Conservation (phyloP, 2,329 filamentous ascomycete genomes). For the Colletotrichum nymphaeae region DNA sequence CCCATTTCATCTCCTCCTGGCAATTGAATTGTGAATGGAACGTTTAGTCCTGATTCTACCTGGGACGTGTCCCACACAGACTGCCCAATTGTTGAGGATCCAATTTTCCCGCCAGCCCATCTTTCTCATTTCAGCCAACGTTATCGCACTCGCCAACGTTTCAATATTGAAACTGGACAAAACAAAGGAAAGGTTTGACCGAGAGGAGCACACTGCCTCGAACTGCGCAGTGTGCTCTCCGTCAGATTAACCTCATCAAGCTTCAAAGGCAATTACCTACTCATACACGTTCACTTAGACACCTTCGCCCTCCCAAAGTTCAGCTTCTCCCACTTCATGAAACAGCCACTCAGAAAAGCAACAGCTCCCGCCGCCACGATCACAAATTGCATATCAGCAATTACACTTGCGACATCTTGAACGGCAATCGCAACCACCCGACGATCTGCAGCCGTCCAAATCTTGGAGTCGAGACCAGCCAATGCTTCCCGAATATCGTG, state of each 20-base stretch:
- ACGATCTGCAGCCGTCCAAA: slow-evolving; percentile 37
- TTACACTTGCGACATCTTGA: slow-evolving; percentile 40
- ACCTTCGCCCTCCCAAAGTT: slow-evolving; percentile 36
- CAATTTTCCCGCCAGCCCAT: too few species aligned
- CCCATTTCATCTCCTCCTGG: too few species aligned
- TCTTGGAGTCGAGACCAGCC: slow-evolving; percentile 42
- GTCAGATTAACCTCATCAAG: neutral
- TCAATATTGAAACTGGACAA: neutral
- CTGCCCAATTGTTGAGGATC: too few species aligned
- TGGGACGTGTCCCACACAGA: too few species aligned
- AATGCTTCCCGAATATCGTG: slow-evolving; percentile 43
- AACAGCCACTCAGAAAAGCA: slow-evolving; percentile 40
- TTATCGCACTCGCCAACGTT: too few species aligned
- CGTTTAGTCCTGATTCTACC: too few species aligned
- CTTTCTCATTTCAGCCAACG: too few species aligned
- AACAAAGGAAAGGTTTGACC: too few species aligned
- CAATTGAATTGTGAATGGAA: too few species aligned
- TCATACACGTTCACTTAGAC: neutral
- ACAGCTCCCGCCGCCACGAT: slow-evolving; percentile 41
- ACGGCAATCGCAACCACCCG: slow-evolving; percentile 36
- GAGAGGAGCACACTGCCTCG: neutral
- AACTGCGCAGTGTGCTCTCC: neutral
- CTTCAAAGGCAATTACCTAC: too few species aligned
- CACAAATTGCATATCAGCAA: slow-evolving; percentile 42
- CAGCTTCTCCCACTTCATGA: slow-evolving; percentile 45